Conservation (phyloP, 306 rosid genomes). For the Sphenostylis stenocarpa region DNA sequence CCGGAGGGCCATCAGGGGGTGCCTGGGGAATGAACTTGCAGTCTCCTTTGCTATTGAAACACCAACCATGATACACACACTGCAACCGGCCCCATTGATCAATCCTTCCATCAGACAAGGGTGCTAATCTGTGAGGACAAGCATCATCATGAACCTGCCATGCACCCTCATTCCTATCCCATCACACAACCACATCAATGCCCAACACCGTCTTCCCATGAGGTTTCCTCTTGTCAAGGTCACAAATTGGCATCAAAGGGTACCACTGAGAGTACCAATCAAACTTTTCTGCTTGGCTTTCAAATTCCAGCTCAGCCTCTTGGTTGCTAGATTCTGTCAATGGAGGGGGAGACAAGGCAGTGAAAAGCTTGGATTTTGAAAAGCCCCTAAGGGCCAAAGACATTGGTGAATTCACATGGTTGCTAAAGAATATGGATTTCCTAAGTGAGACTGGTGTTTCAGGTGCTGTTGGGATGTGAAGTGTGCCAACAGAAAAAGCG, state of each 20-base stretch:
- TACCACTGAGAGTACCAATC: slow-evolving; percentile 93
- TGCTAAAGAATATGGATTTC: slow-evolving; percentile 36
- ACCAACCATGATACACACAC: slow-evolving; percentile 98
- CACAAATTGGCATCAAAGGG: slow-evolving; percentile 84
- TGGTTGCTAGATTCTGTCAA: slow-evolving; percentile 47
- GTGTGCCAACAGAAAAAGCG: slow-evolving; percentile 43
- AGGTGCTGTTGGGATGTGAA: slow-evolving; percentile 35
- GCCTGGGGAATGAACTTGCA: slow-evolving; percentile 93
- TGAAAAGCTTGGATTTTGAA: slow-evolving; percentile 49
- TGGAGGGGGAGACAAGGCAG: slow-evolving; percentile 55
- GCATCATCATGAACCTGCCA: slow-evolving; percentile 91
- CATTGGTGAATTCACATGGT: slow-evolving; percentile 32
- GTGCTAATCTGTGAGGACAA: slow-evolving; percentile 95
- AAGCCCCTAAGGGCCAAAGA: slow-evolving; percentile 18
- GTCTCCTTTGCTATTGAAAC: slow-evolving; percentile 83
- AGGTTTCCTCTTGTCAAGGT: slow-evolving; percentile 77
- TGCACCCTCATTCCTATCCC: slow-evolving; percentile 77
- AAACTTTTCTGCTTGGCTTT: slow-evolving; percentile 44
- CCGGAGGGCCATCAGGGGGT: slow-evolving; percentile 82
- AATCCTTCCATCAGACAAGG: slow-evolving; percentile 90
- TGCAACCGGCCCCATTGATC: slow-evolving; percentile 94
- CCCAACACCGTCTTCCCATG: slow-evolving; percentile 82
- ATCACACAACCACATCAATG: slow-evolving; percentile 92
- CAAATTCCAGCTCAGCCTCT: slow-evolving; percentile 36
- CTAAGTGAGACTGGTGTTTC: slow-evolving; percentile 27